Conservation (phyloP, 2,329 filamentous ascomycete species). For the Colletotrichum zoysiae region DNA sequence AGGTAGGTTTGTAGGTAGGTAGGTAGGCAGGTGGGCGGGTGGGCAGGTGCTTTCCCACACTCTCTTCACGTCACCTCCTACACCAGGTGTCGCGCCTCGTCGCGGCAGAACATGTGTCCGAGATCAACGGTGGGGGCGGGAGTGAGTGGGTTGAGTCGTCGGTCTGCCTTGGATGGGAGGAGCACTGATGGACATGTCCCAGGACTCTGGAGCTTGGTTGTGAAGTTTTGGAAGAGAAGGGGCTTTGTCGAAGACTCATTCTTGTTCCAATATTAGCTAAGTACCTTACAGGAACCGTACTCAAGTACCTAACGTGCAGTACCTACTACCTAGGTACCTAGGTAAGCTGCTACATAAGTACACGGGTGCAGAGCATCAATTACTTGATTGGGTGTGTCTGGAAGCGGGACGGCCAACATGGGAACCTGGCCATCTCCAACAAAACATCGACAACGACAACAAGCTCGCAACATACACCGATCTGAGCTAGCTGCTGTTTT, state of each 20-base stretch:
- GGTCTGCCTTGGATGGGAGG: neutral
- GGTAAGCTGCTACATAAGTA: neutral
- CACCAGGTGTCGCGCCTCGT: slow-evolving; percentile 6
- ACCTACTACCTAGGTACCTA: too few relatives aligned
- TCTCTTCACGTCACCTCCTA: neutral
- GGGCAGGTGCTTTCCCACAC: slow-evolving; percentile 12
- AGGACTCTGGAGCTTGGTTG: neutral
- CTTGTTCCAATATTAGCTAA: neutral
- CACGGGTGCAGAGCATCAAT: too few relatives aligned
- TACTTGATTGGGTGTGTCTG: too few relatives aligned
- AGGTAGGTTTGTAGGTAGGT: neutral
- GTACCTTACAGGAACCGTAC: too few relatives aligned
- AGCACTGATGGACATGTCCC: too few relatives aligned
- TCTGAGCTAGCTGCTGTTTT: slow-evolving; percentile 15
- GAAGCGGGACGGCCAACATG: neutral
- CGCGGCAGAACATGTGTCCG: slow-evolving; percentile 11
- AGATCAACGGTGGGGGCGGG: slow-evolving; percentile 6
- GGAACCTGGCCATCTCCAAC: slow-evolving; percentile 3
- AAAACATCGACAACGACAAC: neutral
- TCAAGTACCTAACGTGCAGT: too few relatives aligned
- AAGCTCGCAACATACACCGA: slow-evolving; percentile 12
- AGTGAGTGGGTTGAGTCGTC: neutral
- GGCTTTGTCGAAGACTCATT: neutral
- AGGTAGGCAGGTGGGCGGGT: neutral
- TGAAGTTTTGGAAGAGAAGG: neutral